Conservation (phyloP, 2,329 filamentous ascomycete species). For the Diaporthe eres region DNA sequence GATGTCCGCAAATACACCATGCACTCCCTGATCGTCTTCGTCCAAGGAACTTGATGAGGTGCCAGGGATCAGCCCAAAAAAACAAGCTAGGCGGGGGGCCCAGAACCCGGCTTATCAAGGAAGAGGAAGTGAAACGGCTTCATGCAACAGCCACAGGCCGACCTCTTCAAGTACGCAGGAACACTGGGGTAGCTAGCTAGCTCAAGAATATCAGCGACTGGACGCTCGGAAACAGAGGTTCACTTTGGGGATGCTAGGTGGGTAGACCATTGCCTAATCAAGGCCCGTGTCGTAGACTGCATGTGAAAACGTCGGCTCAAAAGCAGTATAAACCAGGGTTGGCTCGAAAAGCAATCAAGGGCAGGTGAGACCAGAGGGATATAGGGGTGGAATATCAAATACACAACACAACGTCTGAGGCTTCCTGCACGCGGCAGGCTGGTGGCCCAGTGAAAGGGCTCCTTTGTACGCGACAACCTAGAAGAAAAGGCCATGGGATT, state of each 20-base stretch:
- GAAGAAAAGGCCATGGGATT: neutral
- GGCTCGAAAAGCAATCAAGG: slow-evolving; percentile 29
- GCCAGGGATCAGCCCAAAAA: slow-evolving; percentile 21
- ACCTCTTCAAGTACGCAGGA: slow-evolving; percentile 21
- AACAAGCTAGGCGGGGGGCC: slow-evolving; percentile 23
- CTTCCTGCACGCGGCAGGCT: slow-evolving; percentile 2
- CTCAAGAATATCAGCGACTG: slow-evolving; percentile 36
- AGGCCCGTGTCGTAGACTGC: neutral
- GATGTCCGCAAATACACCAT: neutral
- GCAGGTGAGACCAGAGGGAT: slow-evolving; percentile 36
- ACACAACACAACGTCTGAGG: neutral
- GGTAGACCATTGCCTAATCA: slow-evolving; percentile 18
- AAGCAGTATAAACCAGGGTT: neutral
- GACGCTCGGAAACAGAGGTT: slow-evolving; percentile 15
- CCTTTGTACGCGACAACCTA: slow-evolving; percentile 1
- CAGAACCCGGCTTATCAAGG: slow-evolving; percentile 30
- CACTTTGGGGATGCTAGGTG: neutral
- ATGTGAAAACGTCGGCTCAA: slow-evolving; percentile 1
- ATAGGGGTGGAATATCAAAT: slow-evolving; percentile 5
- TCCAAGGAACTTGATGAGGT: slow-evolving; percentile 20
- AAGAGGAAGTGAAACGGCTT: slow-evolving; percentile 38
- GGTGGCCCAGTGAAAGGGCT: slow-evolving; percentile 6
- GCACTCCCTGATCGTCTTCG: slow-evolving; percentile 22
- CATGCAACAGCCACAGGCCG: slow-evolving; percentile 32
- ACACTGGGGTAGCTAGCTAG: slow-evolving; percentile 15